Base-by-base conservation (phyloP, 768 basidiomycete genomes). In the Pisolithus tinctorius region DNA sequence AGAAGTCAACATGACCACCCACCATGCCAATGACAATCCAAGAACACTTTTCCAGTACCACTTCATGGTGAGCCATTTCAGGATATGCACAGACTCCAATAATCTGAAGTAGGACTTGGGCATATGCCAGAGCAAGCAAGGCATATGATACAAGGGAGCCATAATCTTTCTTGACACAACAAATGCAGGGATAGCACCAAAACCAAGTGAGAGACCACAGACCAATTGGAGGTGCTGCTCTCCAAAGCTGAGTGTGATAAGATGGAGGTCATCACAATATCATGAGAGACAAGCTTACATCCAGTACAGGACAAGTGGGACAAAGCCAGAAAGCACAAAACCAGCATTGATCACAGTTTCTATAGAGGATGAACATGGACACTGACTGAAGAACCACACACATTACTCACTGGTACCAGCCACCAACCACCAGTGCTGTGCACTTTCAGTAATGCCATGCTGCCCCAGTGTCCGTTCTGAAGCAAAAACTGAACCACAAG, bases 321-420 rank as follows among this genome's bases (percentile, higher is more conserved):
- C 84, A 55, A 93, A 92, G 9, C 87, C 75, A 6, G 85, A 70
- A 45, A 93, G 61, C 39, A 90, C 88, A 62, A 91, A 90, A 37
- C 88, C 88, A 51, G 82, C 69, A 62, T 90, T 92, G 58, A 93
- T 90, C 92, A 93, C 93, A 6, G 76, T 66, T 60, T 91, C 88
- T 89, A 16, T 5, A 20, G 54, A 13, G 38, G 31, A 14, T 26
- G 55, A 29, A n/a, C 37, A 47, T 47, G 48, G 49, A 50, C 38
- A 52, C 17, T 44, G 49, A 34, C 47, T 47, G 50, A 16, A 10
- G 30, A 40, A 20, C 10, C 29, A 39, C 45, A 45, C 31, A 29
- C 47, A 31, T 36, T 23, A 65, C 79, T 60, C 67, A 91, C 93
- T 96, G 8, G 93, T 95, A 14, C 93, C 89, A 26, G 91, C 76